These are phyloP conservation scores for Hirsutella thompsonii DNA, from an alignment of 2,329 filamentous ascomycete genomes.

Conservation along the genomic window DNA sequence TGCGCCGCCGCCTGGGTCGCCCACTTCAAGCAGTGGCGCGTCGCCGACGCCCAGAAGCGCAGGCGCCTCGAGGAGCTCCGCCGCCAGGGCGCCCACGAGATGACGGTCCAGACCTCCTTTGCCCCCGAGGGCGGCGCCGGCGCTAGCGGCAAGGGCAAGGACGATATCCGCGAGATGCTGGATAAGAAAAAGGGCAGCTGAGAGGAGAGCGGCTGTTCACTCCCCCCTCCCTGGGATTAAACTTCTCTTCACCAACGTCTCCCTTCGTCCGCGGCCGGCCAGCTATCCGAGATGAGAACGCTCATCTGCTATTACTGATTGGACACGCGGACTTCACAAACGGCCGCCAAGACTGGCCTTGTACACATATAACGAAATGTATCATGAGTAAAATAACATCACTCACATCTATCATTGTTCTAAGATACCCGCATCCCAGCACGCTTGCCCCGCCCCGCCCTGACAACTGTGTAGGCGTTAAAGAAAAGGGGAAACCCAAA, in stretches of 20 bases:
- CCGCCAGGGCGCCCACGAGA: constrained; percentile 55
- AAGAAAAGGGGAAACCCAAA: neutral
- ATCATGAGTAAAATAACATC: neutral
- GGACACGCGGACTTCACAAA: no score
- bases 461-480: constrained; percentile 1
- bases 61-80: constrained; percentile 64
- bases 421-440: neutral
- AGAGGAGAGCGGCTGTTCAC: neutral
- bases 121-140: constrained; percentile 17
- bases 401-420: constrained; percentile 1
- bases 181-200: constrained; percentile 19
- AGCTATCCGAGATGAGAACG: neutral
- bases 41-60: constrained; percentile 82
- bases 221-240: no score
- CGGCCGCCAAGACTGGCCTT: neutral
- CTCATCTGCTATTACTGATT: no score
- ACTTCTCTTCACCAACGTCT: no score
- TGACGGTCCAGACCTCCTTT: constrained; percentile 30
- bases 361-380: constrained; percentile 7
- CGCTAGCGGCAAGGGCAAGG: constrained; percentile 17
- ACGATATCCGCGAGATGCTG: constrained; percentile 26
- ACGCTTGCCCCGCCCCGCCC: neutral
- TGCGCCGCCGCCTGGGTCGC: constrained; percentile 91
- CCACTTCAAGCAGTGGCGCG: constrained; percentile 94
- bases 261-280: neutral